Base-by-base conservation (phyloP, 208 protist species). In the Trichomonas vaginalis region DNA sequence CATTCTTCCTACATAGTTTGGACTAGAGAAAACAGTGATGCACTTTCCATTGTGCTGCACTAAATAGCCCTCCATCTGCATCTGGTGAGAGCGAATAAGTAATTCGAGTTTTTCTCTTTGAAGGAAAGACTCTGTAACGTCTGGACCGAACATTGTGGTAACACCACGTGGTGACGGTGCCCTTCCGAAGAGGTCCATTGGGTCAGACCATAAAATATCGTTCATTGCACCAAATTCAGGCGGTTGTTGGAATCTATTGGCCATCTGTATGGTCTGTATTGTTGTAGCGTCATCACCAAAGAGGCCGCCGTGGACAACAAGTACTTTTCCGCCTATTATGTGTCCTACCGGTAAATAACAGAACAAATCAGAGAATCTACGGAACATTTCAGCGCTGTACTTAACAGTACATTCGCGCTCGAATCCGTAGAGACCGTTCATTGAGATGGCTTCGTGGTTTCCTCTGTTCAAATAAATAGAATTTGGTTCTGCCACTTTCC, bases 41-140 rank as follows among this genome's bases (percentile, higher is more conserved):
- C 96, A 83, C n/a, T 95, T 51, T 47, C 95, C 83, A 51, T 96
- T 87, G 86, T 97, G 96, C n/a, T 88, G 56, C 9, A 96, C 86
- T 51, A 96, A 32, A 48, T 96, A 97, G 10, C 97, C 97, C n/a
- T 97, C 48, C 10, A 96, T 83, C 37, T 96, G 86, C 46, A 96
- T 32, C 79, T 97, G 96, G 82, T 97, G 97, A 39, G 96, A 97
- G 32, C 97, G 96, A 96, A 97, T 97, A 10, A 97, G 27, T 12
- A 97, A 32, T 0, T 95, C 51, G 10, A 97, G 62, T 27, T 96
- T 96, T 39, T 97, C 97, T 49, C 35, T 80, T 49, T 35, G 14
- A 27, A 97, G 70, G 49, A 97, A 97, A 9, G 88, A 32, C 32
- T 96, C 42, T 56, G 97, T 97, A 32, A 97, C 51, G 35, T 97